A percentile compares a stretch with the other conserved stretches of the same genome.
Evolutionary conservation across 2,329 filamentous ascomycete genomes (phyloP).

Genomic region (Elsinoe australis): DNA sequence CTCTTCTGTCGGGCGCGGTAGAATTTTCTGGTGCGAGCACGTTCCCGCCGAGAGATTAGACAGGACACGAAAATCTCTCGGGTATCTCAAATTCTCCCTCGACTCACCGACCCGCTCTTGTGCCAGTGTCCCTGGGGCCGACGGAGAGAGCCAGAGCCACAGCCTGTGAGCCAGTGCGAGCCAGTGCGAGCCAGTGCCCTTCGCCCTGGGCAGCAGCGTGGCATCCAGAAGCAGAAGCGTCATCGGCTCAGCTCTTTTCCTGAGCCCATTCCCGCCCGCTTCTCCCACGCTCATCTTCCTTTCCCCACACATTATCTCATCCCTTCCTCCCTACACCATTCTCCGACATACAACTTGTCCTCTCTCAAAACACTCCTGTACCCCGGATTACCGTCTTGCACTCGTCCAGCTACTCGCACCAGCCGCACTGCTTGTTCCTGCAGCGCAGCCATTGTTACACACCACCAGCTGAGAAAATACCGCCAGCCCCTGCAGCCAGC

Average conservation of each 20-base stretch:
- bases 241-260: conserved; percentile 6
- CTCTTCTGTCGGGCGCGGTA: conserved; percentile 1
- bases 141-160: background rate
- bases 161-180: background rate
- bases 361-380: conserved; percentile 1
- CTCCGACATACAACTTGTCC: background rate
- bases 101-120: background rate
- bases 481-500: background rate
- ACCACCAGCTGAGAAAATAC: background rate
- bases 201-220: too few species aligned
- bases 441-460: background rate
- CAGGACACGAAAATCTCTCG: conserved; percentile 13
- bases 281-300: conserved; percentile 14
- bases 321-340: background rate
- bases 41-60: conserved; percentile 2
- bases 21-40: conserved; percentile 16
- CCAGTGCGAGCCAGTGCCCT: too few species aligned
- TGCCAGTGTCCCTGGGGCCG: conserved; percentile 3
- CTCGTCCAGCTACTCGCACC: background rate
- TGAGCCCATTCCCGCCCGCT: conserved; percentile 9
- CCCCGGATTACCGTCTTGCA: background rate
- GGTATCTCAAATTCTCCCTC: conserved; percentile 1
- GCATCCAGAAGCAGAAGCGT: conserved; percentile 6
- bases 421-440: background rate
- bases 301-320: conserved; percentile 13